Percentiles rank a stretch among this genome's conserved stretches.
Conservation (phyloP, 768 basidiomycete genomes). For the Myochromella boudieri region DNA sequence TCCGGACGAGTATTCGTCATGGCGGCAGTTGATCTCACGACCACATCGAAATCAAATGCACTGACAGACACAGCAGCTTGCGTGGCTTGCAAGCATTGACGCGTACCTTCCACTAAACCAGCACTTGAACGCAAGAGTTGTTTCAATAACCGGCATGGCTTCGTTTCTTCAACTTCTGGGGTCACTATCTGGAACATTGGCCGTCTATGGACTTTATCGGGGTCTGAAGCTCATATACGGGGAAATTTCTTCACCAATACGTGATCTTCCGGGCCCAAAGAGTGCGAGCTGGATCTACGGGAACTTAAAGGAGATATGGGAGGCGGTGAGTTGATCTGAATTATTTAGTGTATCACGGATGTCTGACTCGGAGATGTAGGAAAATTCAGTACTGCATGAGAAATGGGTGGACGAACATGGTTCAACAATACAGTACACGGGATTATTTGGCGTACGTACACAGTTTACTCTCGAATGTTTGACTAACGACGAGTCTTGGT, state of each 20-base stretch:
- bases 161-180: slow-evolving; percentile 16
- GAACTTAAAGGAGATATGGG: slow-evolving; percentile 42
- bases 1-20: no score
- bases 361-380: no score
- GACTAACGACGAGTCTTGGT: not conserved
- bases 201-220: slow-evolving; percentile 29
- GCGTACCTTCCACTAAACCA: no score
- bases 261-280: slow-evolving; percentile 51
- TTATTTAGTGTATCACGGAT: no score
- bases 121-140: no score
- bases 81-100: no score
- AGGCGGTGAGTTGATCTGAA: slow-evolving; percentile 28
- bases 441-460: slow-evolving; percentile 41
- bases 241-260: slow-evolving; percentile 42
- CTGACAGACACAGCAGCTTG: not conserved
- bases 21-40: no score
- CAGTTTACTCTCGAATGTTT: not conserved
- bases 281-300: slow-evolving; percentile 47
- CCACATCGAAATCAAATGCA: not conserved
- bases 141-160: no score
- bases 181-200: slow-evolving; percentile 20
- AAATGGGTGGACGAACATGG: slow-evolving; percentile 16
- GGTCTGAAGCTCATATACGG: slow-evolving; percentile 32
- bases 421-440: slow-evolving; percentile 13
- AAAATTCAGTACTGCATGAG: slow-evolving; percentile 25